Conservation (phyloP, 2,329 filamentous ascomycete genomes). For the Exophiala sideris region DNA sequence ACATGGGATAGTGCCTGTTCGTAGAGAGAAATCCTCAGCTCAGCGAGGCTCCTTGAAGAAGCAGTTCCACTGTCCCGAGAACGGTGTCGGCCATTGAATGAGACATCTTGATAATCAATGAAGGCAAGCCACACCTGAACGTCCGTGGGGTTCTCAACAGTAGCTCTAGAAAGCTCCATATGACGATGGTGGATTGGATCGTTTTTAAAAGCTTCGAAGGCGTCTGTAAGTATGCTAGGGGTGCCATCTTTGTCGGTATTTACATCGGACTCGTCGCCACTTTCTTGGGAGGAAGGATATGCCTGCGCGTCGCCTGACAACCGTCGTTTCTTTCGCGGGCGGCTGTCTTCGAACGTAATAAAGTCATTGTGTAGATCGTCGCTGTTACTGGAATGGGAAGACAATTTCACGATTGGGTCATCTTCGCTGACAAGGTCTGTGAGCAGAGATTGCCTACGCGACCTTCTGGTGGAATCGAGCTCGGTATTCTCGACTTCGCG, state of each 20-base stretch:
- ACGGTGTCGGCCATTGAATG: conserved; percentile 38
- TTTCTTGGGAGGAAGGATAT: conserved; percentile 41
- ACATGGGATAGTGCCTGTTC: conserved; percentile 68
- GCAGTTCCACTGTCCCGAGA: conserved; percentile 34
- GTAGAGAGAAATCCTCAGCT: conserved; percentile 76
- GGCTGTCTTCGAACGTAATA: conserved; percentile 37
- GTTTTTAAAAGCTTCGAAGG: conserved; percentile 47
- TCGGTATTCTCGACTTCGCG: conserved; percentile 36
- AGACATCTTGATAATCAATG: conserved; percentile 72
- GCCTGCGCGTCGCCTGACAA: conserved; percentile 14
- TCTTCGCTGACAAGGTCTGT: conserved; percentile 30
- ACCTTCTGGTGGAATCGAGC: conserved; percentile 36
- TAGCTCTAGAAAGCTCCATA: conserved; percentile 59
- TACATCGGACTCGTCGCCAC: conserved; percentile 49
- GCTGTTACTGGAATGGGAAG: conserved; percentile 24
- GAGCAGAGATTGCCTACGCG: conserved; percentile 38
- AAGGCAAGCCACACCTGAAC: conserved; percentile 72
- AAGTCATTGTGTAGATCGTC: conserved; percentile 19
- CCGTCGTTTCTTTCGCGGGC: conserved; percentile 17
- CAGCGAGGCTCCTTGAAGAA: conserved; percentile 60
- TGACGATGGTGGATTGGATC: conserved; percentile 37
- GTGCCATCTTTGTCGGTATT: conserved; percentile 34
- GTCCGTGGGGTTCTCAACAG: conserved; percentile 65
- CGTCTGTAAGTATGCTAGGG: conserved; percentile 44
- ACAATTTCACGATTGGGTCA: conserved; percentile 27